phyloP scores from a whole-genome alignment of 2,329 filamentous ascomycete genomes.

The Stemphylium lycopersici region DNA sequence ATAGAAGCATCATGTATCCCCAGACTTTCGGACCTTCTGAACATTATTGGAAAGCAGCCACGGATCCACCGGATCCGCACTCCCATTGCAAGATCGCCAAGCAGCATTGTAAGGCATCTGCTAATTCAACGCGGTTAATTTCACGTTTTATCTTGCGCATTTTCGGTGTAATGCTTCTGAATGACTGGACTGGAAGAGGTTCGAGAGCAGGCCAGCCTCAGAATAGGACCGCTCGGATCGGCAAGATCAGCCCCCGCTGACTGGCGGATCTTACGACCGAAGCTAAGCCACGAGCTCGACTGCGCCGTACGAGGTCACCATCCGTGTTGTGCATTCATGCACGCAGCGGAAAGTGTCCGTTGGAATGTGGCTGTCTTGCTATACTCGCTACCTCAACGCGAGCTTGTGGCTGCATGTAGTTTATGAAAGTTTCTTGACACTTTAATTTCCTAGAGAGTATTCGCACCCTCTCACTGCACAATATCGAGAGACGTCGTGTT shows the following conservation, averaged over 20 bases:
- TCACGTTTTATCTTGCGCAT: not conserved
- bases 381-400: not conserved
- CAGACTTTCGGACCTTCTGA: slow-evolving; percentile 6
- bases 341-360: not conserved
- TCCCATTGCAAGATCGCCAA: not conserved
- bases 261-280: not conserved
- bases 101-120: not conserved
- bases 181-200: not conserved
- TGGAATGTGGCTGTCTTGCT: not conserved
- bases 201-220: not conserved
- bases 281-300: not conserved
- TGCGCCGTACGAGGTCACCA: not conserved
- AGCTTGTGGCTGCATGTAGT: not conserved
- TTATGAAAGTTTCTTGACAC: not conserved
- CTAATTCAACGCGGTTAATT: not conserved
- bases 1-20: slow-evolving; percentile 2
- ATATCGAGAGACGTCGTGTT: not conserved
- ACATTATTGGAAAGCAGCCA: not conserved
- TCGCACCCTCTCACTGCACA: not conserved
- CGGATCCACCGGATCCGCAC: slow-evolving; percentile 7
- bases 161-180: not conserved
- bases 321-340: not conserved
- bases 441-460: not conserved
- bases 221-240: slow-evolving; percentile 8
- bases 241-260: slow-evolving; percentile 1